Evolutionary conservation across 2,329 filamentous ascomycete species (phyloP).

Genomic region (Exserohilum rostratum): DNA sequence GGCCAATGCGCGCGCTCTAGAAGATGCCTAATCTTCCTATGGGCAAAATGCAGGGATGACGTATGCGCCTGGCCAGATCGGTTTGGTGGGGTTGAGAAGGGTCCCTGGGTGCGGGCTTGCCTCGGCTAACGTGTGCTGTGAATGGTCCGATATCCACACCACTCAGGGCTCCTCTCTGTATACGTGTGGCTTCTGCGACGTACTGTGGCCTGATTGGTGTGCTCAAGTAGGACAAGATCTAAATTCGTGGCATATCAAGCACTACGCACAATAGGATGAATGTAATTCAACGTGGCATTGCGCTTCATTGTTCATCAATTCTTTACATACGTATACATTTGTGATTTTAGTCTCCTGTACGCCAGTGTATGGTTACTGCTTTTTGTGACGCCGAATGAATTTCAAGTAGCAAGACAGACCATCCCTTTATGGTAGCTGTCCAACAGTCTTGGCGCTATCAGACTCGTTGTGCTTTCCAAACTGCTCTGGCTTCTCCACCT

Average conservation of each 20-base stretch:
- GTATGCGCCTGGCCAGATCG: constrained; percentile 20
- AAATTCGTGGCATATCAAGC: neutral
- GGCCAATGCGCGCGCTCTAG: constrained; percentile 13
- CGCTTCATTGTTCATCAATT: neutral
- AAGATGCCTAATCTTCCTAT: constrained; percentile 10
- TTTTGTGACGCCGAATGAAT: neutral
- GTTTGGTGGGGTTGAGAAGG: constrained; percentile 5
- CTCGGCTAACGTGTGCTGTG: neutral
- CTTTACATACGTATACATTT: neutral
- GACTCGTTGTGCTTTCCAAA: constrained; percentile 34
- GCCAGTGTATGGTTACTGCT: neutral
- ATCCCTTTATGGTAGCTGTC: constrained; percentile 38
- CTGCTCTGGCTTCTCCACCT: constrained; percentile 50
- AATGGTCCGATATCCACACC: neutral
- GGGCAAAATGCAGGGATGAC: constrained; percentile 23
- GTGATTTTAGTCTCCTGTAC: neutral
- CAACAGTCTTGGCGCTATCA: constrained; percentile 38
- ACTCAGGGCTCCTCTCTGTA: neutral
- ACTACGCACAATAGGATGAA: neutral
- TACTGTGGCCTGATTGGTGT: neutral
- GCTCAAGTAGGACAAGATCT: neutral
- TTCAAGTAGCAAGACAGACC: neutral
- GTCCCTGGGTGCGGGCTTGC: neutral
- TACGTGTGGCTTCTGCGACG: neutral
- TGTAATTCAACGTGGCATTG: neutral